Evolutionary conservation across 495 filamentous ascomycete species (phyloP).

Genomic region (Hypoxylon cercidicola): DNA sequence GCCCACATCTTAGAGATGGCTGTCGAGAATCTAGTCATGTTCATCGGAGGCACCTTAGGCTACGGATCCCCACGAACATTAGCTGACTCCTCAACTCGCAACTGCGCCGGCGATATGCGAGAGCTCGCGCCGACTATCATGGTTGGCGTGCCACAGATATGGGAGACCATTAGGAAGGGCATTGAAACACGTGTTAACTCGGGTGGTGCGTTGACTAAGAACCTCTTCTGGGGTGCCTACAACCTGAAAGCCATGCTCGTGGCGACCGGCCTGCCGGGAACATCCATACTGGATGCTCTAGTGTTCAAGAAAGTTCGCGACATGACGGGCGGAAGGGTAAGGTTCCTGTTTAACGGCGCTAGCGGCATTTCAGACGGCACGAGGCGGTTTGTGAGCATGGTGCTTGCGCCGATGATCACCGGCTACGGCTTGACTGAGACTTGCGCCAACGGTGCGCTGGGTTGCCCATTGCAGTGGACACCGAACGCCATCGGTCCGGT

Average conservation of each 20-base stretch:
- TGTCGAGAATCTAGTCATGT: constrained; percentile 79
- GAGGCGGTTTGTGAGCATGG: constrained; percentile 80
- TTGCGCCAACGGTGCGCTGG: constrained; percentile 74
- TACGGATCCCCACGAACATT: constrained; percentile 87
- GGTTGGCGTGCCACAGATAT: constrained; percentile 85
- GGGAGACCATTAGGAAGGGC: constrained; percentile 82
- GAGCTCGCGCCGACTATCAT: constrained; percentile 81
- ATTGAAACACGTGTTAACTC: constrained; percentile 72
- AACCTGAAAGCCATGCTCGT: constrained; percentile 67
- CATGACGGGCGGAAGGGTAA: constrained; percentile 76
- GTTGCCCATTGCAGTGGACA: constrained; percentile 73
- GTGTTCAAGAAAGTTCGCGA: constrained; percentile 79
- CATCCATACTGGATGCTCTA: constrained; percentile 78
- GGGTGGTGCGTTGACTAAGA: constrained; percentile 41
- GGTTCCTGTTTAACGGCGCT: constrained; percentile 82
- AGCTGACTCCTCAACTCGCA: constrained; percentile 67
- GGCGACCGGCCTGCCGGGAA: constrained; percentile 69
- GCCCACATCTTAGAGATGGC: constrained; percentile 91
- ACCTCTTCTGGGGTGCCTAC: constrained; percentile 59
- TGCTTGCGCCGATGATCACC: constrained; percentile 77
- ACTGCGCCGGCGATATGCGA: constrained; percentile 75
- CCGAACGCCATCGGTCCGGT: constrained; percentile 79
- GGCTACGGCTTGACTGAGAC: constrained; percentile 94
- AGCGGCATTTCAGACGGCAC: constrained; percentile 81
- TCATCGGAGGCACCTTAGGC: constrained; percentile 78